Evolutionary conservation across 495 filamentous ascomycete genomes (phyloP), one percentile per base, ranked within the genome.

Genomic region (Patellaria atrata): DNA sequence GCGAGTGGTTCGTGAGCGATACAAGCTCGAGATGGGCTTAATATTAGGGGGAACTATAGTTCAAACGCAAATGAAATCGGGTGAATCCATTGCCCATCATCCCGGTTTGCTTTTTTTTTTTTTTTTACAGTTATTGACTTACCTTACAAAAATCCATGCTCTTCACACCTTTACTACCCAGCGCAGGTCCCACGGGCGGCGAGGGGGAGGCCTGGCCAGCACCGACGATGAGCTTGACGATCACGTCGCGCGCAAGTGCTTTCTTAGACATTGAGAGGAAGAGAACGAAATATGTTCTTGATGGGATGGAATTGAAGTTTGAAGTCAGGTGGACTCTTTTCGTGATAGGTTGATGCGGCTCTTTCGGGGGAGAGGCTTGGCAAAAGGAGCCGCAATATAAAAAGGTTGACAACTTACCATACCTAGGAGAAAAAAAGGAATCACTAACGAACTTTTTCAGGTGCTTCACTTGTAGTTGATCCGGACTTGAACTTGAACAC

Each of bases 81-180:
- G 17, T 22, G 26, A 17, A 30, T 2, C 25, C 14, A n/a, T 26
- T 30, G 12, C 3, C 34, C 18, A 34, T 34, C 7, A 8, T 8
- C 23, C 8, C 13, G 4, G 2, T 18, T 43, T 32, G 24, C 24
- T 28, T 9, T 5, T 15, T 6, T 27, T 22, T 35, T 12, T 22
- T 7, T 12, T 25, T 18, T 35, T 12, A 11, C 13, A 19, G 17
- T 41, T 27, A 28, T 36, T 50, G n/a, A 37, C 63, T 45, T 51
- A 94, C 89, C 71, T 97, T 97, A 71, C 89, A 96, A 56, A 96
- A 96, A 60, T 99, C 91, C 79, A 99, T 99, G 40, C 79, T 86
- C 67, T 99, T 99, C 25, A 99, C 81, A 65, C 89, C 89, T 67
- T 94, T 96, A 57, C 79, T 86, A 56, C 89, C 89, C 43, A 99